Evolutionary conservation across 2,329 filamentous ascomycete species (phyloP).

Genomic region (Cryphonectria parasitica): DNA sequence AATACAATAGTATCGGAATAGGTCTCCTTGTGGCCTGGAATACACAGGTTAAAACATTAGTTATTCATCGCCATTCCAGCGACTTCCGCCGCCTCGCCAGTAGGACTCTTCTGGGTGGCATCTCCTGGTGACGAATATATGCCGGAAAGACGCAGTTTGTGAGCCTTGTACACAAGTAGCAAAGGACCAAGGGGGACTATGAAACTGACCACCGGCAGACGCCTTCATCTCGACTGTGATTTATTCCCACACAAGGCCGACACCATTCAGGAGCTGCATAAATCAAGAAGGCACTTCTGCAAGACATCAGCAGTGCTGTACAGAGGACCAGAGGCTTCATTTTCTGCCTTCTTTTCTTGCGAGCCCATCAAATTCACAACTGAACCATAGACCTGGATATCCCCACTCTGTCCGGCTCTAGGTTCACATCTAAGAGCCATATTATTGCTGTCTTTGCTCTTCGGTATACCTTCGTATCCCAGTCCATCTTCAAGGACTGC

Average conservation of each 20-base stretch:
- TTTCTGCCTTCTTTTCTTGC: neutral
- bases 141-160: neutral
- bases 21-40: neutral
- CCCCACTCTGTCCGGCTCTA: slow-evolving; percentile 2
- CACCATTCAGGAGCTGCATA: neutral
- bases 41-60: neutral
- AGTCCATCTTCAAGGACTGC: neutral
- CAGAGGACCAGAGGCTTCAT: neutral
- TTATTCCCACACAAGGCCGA: neutral
- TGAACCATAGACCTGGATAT: slow-evolving; percentile 1
- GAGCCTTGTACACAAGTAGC: neutral
- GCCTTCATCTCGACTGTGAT: neutral
- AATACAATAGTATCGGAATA: neutral
- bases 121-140: neutral
- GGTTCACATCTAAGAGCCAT: neutral
- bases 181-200: neutral
- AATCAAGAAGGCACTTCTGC: neutral
- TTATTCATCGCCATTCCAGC: neutral
- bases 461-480: neutral
- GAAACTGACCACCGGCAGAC: neutral
- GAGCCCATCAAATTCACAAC: neutral
- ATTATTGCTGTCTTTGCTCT: neutral
- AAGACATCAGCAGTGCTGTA: neutral
- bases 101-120: neutral
- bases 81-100: neutral